phyloP scores from a whole-genome alignment of 768 basidiomycete genomes.

The Xerocomus brunneocitrinus region DNA sequence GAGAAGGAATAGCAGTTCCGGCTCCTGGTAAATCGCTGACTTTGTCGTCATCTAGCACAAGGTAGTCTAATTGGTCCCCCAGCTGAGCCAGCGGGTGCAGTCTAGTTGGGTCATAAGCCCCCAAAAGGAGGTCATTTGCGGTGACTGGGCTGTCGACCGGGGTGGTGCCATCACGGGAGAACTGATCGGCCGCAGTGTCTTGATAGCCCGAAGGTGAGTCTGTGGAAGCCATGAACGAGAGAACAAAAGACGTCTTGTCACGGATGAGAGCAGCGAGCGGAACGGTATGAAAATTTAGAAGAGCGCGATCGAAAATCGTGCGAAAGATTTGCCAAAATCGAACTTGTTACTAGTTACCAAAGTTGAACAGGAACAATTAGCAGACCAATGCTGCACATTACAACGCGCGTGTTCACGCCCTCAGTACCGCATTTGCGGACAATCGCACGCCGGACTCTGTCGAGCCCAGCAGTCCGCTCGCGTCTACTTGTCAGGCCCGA shows the following conservation, averaged over 20 bases:
- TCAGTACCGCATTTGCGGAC: conserved; percentile 22
- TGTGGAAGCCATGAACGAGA: conserved; percentile 26
- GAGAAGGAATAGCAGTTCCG: conserved; percentile 84
- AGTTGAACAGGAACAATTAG: conserved; percentile 30
- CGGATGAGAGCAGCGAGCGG: conserved; percentile 18
- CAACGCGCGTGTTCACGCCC: conserved; percentile 21
- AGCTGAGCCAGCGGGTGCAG: conserved; percentile 92
- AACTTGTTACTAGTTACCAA: conserved; percentile 9
- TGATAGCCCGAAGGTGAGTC: conserved; percentile 37
- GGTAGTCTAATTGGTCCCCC: conserved; percentile 91
- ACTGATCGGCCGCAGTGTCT: conserved; percentile 42
- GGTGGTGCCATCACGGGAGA: conserved; percentile 38
- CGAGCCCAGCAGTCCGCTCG: conserved; percentile 21
- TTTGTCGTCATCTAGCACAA: conserved; percentile 96
- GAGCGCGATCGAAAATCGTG: conserved; percentile 23
- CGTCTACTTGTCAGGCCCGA: conserved; percentile 18
- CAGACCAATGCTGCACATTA: conserved; percentile 15
- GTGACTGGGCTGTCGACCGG: conserved; percentile 60
- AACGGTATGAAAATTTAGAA: conserved; percentile 26
- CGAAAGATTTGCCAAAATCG: conserved; percentile 10
- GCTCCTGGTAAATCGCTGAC: conserved; percentile 85
- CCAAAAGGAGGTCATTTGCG: conserved; percentile 82
- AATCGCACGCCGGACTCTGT: conserved; percentile 17
- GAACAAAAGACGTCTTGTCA: conserved; percentile 11
- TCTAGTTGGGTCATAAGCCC: conserved; percentile 85